Base-by-base conservation (phyloP, 164 flowering plant species). In the Sedum album region DNA sequence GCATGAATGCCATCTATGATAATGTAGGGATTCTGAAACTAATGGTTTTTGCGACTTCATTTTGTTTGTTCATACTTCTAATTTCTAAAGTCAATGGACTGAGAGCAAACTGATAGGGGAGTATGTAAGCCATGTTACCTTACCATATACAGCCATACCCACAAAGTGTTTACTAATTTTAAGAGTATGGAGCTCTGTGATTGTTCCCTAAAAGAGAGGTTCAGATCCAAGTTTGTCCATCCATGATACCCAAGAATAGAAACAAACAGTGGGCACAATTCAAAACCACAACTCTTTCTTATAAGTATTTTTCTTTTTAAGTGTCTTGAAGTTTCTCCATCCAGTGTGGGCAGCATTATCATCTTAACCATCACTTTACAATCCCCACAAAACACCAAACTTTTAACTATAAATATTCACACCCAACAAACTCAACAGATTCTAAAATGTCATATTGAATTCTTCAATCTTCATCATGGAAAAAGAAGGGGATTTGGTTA, bases 391-490 rank as follows among this genome's bases (percentile, higher is more conserved):
- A 57, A 14, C 33, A 5, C 57, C 57, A 23, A 51, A 51, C 26
- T 11, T 28, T 44, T 28, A 30, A 14, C 62, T 53, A 53, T 53
- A 53, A 53, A 53, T 53, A 53, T 53, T 23, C 60, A 53, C 9
- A 53, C 60, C 60, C 28, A n/a, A 49, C 23, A 20, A 42, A 35
- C n/a, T 14, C 17, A 18, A 35, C 1, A 15, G 48, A 44, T 44
- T 44, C 57, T 21, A 51, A n/a, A 55, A 25, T 6, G 28, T 2
- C 20, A 28, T 26, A 55, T 26, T 70, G 68, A 69, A 57, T 46
- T 39, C 0, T 64, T 6, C 9, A 67, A n/a, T n/a, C n/a, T n/a
- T 28, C 31, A 76, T 28, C 31, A 76, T 78, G 84, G 84, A 77
- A 33, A 74, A 75, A 23, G 75, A 72, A 76, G 23, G 25, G 25